Evolutionary conservation across 106 monocot species (phyloP).

Genomic region (Acorus calamus): DNA sequence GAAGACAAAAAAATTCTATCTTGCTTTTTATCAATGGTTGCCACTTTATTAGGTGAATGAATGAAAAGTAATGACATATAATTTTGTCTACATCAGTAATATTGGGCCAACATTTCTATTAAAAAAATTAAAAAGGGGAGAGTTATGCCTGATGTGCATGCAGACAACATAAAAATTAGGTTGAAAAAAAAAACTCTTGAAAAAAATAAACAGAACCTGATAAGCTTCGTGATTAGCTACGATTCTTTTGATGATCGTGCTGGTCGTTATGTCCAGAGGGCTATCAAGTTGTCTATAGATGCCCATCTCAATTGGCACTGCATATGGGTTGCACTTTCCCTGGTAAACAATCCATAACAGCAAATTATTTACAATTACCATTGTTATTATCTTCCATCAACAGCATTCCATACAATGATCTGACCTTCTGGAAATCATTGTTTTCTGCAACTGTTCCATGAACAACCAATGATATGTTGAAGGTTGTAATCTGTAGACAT

Average conservation of each 20-base stretch:
- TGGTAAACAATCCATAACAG: background rate
- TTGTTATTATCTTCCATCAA: background rate
- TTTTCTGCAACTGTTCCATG: constrained; percentile 74
- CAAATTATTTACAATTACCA: background rate
- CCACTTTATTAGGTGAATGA: too few relatives aligned
- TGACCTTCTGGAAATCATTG: constrained; percentile 50
- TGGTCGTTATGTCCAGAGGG: constrained; percentile 41
- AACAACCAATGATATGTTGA: constrained; percentile 62
- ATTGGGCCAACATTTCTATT: too few relatives aligned
- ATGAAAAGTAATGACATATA: background rate
- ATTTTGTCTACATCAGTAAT: too few relatives aligned
- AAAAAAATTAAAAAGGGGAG: too few relatives aligned
- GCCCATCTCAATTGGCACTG: constrained; percentile 27
- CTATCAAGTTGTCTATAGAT: constrained; percentile 22
- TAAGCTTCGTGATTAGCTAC: constrained; percentile 36
- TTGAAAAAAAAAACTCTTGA: background rate
- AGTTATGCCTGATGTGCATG: background rate
- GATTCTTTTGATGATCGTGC: constrained; percentile 38
- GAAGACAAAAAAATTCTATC: too few relatives aligned
- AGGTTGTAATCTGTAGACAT: constrained; percentile 56
- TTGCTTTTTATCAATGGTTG: too few relatives aligned
- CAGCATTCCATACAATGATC: background rate
- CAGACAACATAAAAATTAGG: background rate
- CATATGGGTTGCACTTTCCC: constrained; percentile 25
- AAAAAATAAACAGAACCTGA: constrained; percentile 15